Base-by-base conservation (phyloP, 2,329 filamentous ascomycete species). In the Penicillium corylophilum region DNA sequence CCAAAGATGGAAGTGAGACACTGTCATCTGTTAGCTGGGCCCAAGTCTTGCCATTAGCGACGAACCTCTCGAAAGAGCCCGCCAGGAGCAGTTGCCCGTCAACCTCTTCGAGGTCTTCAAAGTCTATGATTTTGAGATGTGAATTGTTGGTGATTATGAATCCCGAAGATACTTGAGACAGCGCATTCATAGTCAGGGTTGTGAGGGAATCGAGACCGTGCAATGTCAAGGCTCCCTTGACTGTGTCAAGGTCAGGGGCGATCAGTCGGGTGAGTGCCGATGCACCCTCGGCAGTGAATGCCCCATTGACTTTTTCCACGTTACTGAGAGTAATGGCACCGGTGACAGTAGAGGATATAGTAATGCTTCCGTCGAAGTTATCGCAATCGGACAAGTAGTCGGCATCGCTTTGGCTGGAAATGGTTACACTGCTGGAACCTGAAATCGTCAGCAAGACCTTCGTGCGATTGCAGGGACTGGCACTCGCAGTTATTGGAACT, bases 351-450 rank as follows among this genome's bases (percentile, higher is more conserved):
- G 77, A 66, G 2, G 73, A 69, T 31, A 74, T 67, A 38, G 76
- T 61, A n/a, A 69, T 26, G 15, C 52, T 73, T 29, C 72, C 72
- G 52, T 72, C 70, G 41, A 79, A 66, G 16, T 72, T 74, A 5
- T 71, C 69, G 23, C 67, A 72, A 18, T 64, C 65, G 41, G 62
- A 62, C 47, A 72, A 44, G 46, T 60, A 74, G 62, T 61, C 48
- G 2, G 61, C 62, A 36, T 68, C 64, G 28, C 50, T 54, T 54
- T 67, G 63, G 35, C 50, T 71, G 18, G 65, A 71, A 29, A 78
- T 81, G 62, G 60, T 81, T 10, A 68, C 65, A 16, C 70, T 72
- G 41, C 68, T 81, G 7, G 76, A 69, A 48, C 74, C 64, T 67
- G 49, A n/a, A 13, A 8, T 4, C n/a, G 24, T 57, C 23, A 59